Conservation (phyloP, 2,329 filamentous ascomycete genomes). For the Pseudogymnoascus sp. region DNA sequence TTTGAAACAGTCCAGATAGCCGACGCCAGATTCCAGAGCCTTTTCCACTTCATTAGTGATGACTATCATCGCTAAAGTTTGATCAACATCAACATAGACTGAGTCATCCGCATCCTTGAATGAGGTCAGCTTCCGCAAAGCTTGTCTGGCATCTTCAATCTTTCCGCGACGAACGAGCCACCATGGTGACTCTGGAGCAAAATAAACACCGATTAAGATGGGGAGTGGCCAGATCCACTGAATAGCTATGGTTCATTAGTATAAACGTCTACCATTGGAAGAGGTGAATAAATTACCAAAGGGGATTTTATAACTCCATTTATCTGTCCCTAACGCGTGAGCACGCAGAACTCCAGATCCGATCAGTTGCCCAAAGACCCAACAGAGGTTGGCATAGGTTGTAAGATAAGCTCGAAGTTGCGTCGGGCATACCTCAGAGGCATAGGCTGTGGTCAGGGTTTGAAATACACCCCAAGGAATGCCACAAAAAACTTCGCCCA, state of each 20-base stretch:
- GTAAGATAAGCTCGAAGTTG: conserved; percentile 43
- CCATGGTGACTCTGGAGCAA: conserved; percentile 41
- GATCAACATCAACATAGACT: conserved; percentile 51
- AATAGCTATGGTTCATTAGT: conserved; percentile 36
- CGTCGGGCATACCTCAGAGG: conserved; percentile 42
- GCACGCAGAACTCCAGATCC: conserved; percentile 37
- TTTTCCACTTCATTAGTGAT: conserved; percentile 78
- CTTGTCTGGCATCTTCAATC: conserved; percentile 34
- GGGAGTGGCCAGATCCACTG: conserved; percentile 42
- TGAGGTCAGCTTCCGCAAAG: conserved; percentile 17
- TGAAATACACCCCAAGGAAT: conserved; percentile 42
- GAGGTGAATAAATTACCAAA: conserved; percentile 37
- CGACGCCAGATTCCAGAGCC: conserved; percentile 56
- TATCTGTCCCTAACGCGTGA: conserved; percentile 33
- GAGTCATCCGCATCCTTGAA: conserved; percentile 15
- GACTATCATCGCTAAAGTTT: conserved; percentile 86
- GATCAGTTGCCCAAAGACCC: conserved; percentile 41
- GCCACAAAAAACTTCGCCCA: conserved; percentile 38
- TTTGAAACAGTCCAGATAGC: conserved; percentile 76
- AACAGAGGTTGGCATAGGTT: conserved; percentile 45
- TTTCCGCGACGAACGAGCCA: conserved; percentile 37
- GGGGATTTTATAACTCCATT: conserved; percentile 40
- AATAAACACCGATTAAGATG: conserved; percentile 34
- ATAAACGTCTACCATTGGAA: conserved; percentile 35
- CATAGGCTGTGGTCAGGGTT: conserved; percentile 16